Percentiles rank a stretch among this genome's conserved stretches.
These are phyloP conservation scores for Phytophthora syringae DNA, from an alignment of 352 stramenopile species.

Conservation along the genomic window DNA sequence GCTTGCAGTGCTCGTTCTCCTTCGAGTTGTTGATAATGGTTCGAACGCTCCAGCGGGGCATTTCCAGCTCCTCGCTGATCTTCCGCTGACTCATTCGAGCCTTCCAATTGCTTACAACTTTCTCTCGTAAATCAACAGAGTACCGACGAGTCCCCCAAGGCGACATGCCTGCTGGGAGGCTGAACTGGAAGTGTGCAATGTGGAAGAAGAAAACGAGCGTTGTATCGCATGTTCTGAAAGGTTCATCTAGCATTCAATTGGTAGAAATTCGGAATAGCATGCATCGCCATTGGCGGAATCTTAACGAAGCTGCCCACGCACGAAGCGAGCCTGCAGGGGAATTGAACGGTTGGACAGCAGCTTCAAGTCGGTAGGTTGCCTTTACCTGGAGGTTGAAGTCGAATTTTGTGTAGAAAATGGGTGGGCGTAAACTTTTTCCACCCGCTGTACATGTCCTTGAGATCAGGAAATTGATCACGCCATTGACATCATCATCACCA, in stretches of 20 bases:
- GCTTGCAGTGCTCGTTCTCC: neutral
- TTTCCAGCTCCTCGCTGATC: neutral
- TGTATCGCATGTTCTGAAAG: no score
- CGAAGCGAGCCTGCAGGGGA: neutral
- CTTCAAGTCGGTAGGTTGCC: no score
- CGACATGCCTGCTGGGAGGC: no score
- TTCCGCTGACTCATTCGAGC: neutral
- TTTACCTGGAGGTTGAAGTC: neutral
- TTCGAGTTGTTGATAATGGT: conserved; percentile 7
- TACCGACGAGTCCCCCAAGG: neutral
- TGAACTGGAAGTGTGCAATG: neutral
- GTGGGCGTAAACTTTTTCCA: no score
- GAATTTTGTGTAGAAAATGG: neutral
- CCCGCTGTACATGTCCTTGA: no score
- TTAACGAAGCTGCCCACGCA: neutral
- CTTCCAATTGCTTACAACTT: neutral
- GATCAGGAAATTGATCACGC: neutral
- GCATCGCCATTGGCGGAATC: neutral
- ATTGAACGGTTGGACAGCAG: neutral
- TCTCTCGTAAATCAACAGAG: neutral
- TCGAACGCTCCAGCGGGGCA: neutral
- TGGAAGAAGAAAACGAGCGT: no score
- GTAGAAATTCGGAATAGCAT: no score
- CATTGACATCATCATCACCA: neutral
- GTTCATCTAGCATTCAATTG: no score